Base-by-base conservation (phyloP, 108 stramenopile genomes). In the Fragilaria crotonensis region DNA sequence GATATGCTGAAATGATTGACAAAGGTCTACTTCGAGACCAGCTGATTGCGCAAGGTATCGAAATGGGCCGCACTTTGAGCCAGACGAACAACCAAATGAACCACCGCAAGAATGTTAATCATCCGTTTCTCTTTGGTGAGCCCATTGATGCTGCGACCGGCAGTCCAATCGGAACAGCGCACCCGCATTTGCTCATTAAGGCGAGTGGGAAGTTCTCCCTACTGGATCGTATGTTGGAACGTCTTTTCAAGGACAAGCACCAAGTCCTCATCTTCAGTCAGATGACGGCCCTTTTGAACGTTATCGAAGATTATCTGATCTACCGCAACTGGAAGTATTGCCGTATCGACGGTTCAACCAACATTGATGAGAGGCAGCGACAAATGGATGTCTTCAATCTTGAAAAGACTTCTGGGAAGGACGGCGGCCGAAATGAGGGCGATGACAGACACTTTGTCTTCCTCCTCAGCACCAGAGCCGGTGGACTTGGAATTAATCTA, bases 191-290 rank as follows among this genome's bases (percentile, higher is more conserved):
- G 20, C 64, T 94, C 54, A 73, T 93, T 45, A 77, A 85, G n/a
- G 90, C 94, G 4, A 90, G 84, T 59, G 99, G 99, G 5, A 99
- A 99, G 71, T 89, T 98, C 62, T 88, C 94, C 4, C 76, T 99
- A 31, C 75, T 99, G 71, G 97, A 97, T 69, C 92, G 97, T 36
- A 95, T 99, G 81, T 66, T 99, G 48, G 76, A 91, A 18, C 70
- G 91, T 30, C 70, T 99, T 22, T 74, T 83, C 70, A 70, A 64
- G 36, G 94, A 97, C 63, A 94, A 93, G 53, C 96, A 99, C 64
- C 96, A 97, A 59, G 97, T 98, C 22, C 81, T 99, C 26, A 96
- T 99, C 62, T 99, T 99, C 70, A 94, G 93, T 59, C 99, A 99
- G 68, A 98, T 98, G 93, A 96, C 92, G 47, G 66, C 75, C 32